Evolutionary conservation across 2,329 filamentous ascomycete species (phyloP).

Genomic region (Diaporthe ampelina): DNA sequence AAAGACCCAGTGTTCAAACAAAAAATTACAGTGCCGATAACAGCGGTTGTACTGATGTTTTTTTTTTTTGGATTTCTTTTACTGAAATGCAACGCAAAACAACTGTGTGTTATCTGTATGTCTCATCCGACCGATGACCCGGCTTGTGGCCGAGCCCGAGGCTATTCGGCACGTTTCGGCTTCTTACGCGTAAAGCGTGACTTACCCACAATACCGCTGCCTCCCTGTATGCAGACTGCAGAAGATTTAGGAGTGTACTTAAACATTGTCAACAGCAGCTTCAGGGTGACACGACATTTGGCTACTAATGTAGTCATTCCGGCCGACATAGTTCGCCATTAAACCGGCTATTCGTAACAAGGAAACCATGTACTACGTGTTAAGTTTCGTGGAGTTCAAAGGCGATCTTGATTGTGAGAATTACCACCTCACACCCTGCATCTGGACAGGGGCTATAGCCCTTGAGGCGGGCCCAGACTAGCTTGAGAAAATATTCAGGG

Average conservation of each 20-base stretch:
- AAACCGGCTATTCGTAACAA: background rate
- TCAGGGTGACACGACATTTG: no score
- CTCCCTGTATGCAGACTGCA: no score
- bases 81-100: no score
- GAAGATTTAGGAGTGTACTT: background rate
- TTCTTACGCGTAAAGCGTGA: background rate
- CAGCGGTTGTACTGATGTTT: background rate
- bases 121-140: background rate
- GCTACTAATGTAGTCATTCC: background rate
- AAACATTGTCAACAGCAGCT: no score
- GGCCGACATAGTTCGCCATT: no score
- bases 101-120: background rate
- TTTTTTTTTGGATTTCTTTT: no score
- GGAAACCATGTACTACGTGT: background rate
- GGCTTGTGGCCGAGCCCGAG: conserved; percentile 6
- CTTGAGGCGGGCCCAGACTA: background rate
- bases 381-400: background rate
- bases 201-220: background rate
- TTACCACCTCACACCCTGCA: background rate
- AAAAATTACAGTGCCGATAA: no score
- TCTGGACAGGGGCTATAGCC: background rate
- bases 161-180: conserved; percentile 30
- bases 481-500: background rate
- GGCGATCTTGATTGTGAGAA: background rate
- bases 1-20: no score